Percentiles rank a stretch among this genome's conserved stretches.
phyloP scores from a whole-genome alignment of 2,329 filamentous ascomycete genomes.

The Cytospora chrysosperma region DNA sequence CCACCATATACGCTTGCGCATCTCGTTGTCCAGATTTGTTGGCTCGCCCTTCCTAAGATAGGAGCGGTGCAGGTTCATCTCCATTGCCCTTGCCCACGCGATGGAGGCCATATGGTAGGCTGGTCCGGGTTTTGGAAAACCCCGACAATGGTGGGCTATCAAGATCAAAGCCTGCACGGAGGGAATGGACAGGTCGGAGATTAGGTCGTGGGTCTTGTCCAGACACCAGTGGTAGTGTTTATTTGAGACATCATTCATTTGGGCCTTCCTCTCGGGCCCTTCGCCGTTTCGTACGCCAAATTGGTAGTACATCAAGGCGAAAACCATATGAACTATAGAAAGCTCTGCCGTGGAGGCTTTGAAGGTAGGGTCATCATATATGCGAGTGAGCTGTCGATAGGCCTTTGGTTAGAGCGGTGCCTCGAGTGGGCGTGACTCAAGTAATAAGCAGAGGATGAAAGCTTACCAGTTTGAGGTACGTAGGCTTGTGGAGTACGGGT shows the following conservation, averaged over 20 bases:
- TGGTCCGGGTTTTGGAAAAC: slow-evolving; percentile 76
- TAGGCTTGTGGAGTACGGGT: slow-evolving; percentile 74
- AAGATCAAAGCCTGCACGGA: slow-evolving; percentile 73
- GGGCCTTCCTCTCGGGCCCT: slow-evolving; percentile 50
- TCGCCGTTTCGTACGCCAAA: slow-evolving; percentile 68
- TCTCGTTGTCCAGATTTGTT: slow-evolving; percentile 66
- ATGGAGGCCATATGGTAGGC: slow-evolving; percentile 67
- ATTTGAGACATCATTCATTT: slow-evolving; percentile 66
- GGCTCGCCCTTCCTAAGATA: slow-evolving; percentile 48
- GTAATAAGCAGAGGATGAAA: slow-evolving; percentile 12
- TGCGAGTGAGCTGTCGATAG: slow-evolving; percentile 51
- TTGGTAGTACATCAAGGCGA: slow-evolving; percentile 76
- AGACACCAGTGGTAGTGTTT: slow-evolving; percentile 76
- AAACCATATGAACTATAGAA: slow-evolving; percentile 75
- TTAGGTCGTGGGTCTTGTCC: slow-evolving; percentile 65
- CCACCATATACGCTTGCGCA: slow-evolving; percentile 80
- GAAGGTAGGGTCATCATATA: slow-evolving; percentile 69
- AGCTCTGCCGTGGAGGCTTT: slow-evolving; percentile 62
- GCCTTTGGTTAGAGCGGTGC: slow-evolving; percentile 25
- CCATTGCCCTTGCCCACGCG: slow-evolving; percentile 67
- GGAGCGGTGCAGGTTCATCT: slow-evolving; percentile 74
- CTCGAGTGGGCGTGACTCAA: neutral
- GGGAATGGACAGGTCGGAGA: slow-evolving; percentile 59
- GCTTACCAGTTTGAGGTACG: slow-evolving; percentile 66
- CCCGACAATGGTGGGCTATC: slow-evolving; percentile 70